Base-by-base conservation (phyloP, 2,329 filamentous ascomycete genomes). In the Pseudogymnoascus verrucosus region DNA sequence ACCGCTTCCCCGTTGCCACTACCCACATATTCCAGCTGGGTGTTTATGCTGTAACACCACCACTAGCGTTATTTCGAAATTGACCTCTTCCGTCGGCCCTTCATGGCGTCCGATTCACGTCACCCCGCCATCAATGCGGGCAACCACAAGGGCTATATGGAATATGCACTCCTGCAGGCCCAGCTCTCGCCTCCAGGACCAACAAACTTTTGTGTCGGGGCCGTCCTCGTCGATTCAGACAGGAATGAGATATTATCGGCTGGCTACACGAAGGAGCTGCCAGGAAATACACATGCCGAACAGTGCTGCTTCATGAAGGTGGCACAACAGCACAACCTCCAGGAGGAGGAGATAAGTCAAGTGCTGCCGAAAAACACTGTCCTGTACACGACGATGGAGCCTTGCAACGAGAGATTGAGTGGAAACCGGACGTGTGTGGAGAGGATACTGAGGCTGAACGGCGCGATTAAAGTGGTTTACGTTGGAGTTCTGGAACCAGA, bases 261-360 rank as follows among this genome's bases (percentile, higher is more conserved):
- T 1, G 93, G 95, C 63, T 98, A 93, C 78, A 97, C 95, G 0
- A 82, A 97, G 64, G 93, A 99, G 76, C 85, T 93, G 3, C 82
- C 86, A 54, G 95, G 93, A 44, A 99, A 99, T 77, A 98, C 95
- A 0, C 95, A 99, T 73, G 95, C 95, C 3, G 95, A 99, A 74
- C 92, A 99, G 77, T 93, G 89, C 75, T 96, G 91, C 72, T 82
- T 99, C 64, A 76, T 87, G 60, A 98, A 99, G 74, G 82, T 87
- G 12, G 79, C 84, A 1, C 71, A 77, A 59, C 69, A 78, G 66
- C 73, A 83, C 63, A 71, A 72, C 1, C 77, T 81, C 0, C 64
- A 80, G 8, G 86, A 89, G 67, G 82, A 84, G 62, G 73, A 76
- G 0, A 80, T 91, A 4, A 76, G 75, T 12, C 71, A 78, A 16